Evolutionary conservation across 2,329 filamentous ascomycete genomes (phyloP).

Genomic region (Ophiocordyceps unilateralis): DNA sequence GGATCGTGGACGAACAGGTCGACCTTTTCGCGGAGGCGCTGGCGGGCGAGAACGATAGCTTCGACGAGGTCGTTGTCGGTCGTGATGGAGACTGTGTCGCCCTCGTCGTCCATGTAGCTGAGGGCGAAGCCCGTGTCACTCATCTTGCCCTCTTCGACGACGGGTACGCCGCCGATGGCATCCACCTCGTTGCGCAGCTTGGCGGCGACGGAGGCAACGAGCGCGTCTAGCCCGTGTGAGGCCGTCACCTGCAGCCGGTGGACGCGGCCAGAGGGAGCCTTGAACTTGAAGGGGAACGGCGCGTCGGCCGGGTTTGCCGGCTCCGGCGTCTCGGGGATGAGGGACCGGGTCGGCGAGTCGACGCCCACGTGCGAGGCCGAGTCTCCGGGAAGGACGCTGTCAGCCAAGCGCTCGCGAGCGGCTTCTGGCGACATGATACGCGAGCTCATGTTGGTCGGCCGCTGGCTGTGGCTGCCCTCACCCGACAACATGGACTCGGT

Average conservation of each 20-base stretch:
- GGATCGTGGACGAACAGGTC: constrained; percentile 95
- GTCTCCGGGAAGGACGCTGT: constrained; percentile 82
- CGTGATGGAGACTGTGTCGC: constrained; percentile 91
- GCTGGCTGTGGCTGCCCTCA: constrained; percentile 59
- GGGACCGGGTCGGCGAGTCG: constrained; percentile 57
- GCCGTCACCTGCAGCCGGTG: constrained; percentile 79
- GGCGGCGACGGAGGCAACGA: constrained; percentile 58
- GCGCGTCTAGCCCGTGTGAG: constrained; percentile 60
- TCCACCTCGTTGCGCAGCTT: constrained; percentile 80
- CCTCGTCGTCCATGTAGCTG: constrained; percentile 93
- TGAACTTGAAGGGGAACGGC: constrained; percentile 98
- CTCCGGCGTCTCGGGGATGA: constrained; percentile 32
- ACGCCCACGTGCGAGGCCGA: constrained; percentile 84
- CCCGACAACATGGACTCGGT: constrained; percentile 94
- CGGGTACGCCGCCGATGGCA: constrained; percentile 63
- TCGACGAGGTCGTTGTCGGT: constrained; percentile 87
- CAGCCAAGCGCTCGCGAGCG: constrained; percentile 50
- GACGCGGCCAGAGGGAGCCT: constrained; percentile 85
- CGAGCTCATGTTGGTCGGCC: constrained; percentile 44
- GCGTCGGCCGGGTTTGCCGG: constrained; percentile 44
- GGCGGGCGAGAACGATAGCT: constrained; percentile 69
- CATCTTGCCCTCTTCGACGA: constrained; percentile 63
- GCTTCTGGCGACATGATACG: constrained; percentile 70
- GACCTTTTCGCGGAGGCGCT: constrained; percentile 72
- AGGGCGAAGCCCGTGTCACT: constrained; percentile 69